A percentile compares a stretch with the other conserved stretches of the same genome.
phyloP scores from a whole-genome alignment of 2,329 filamentous ascomycete species.

The Paecilomyces dactylethromorphus region DNA sequence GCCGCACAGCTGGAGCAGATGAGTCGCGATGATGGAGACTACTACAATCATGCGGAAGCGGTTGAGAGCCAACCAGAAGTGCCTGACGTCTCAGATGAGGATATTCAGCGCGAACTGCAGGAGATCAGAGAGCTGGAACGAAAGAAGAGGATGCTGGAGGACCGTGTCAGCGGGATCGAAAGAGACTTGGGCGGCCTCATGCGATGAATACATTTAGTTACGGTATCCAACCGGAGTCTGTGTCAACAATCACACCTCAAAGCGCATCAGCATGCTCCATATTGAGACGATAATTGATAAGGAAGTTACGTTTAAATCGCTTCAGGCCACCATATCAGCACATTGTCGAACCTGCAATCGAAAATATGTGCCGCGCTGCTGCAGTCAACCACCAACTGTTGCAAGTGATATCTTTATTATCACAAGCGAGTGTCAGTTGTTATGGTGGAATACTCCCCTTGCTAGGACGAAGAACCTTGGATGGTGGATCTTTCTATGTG shows the following conservation, averaged over 20 bases:
- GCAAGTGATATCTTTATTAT: background rate
- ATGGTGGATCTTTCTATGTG: background rate
- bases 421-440: background rate
- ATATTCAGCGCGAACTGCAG: constrained; percentile 41
- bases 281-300: background rate
- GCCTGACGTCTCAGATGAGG: constrained; percentile 33
- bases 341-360: no score
- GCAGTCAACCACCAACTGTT: no score
- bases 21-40: constrained; percentile 53
- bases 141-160: constrained; percentile 57
- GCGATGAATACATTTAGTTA: constrained; percentile 30
- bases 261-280: background rate
- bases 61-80: constrained; percentile 21
- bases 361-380: no score
- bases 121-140: constrained; percentile 57
- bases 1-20: constrained; percentile 64
- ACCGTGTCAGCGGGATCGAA: constrained; percentile 61
- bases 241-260: background rate
- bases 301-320: no score
- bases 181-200: constrained; percentile 59
- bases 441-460: background rate
- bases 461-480: background rate
- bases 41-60: constrained; percentile 48
- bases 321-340: no score
- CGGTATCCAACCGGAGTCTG: background rate